Percentiles rank a stretch among this genome's conserved stretches.
phyloP scores from a whole-genome alignment of 1,139 yeast genomes.

The Zhuliangozyma parablackwelliae region DNA sequence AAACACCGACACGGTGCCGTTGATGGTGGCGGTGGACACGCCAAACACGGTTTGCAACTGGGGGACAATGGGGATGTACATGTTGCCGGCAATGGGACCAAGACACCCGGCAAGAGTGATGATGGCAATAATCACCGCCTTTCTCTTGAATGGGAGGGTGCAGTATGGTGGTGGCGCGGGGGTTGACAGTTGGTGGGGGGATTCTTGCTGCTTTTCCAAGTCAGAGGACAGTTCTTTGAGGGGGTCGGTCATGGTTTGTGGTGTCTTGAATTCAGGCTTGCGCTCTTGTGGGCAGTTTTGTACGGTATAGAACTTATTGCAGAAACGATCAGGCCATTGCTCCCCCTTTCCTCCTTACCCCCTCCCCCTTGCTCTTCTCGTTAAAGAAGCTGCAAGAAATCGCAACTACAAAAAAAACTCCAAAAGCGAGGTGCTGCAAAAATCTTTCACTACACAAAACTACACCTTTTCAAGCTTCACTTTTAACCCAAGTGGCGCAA shows the following conservation, averaged over 20 bases:
- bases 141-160: slow-evolving; percentile 11
- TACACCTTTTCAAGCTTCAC: slow-evolving; percentile 10
- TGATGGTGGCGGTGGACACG: slow-evolving; percentile 42
- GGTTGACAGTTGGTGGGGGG: too few species aligned
- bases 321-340: background rate
- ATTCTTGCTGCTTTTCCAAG: background rate
- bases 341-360: background rate
- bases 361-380: background rate
- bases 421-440: too few species aligned
- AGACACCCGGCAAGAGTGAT: slow-evolving; percentile 50
- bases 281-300: too few species aligned
- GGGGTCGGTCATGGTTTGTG: too few species aligned
- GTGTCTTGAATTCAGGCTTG: too few species aligned
- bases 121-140: slow-evolving; percentile 22
- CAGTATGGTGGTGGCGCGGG: background rate
- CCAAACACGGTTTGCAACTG: slow-evolving; percentile 37
- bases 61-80: slow-evolving; percentile 55
- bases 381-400: background rate
- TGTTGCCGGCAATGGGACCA: slow-evolving; percentile 59
- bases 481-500: slow-evolving; percentile 18
- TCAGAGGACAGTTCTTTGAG: background rate
- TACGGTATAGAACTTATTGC: too few species aligned
- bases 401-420: background rate
- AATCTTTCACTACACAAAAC: background rate
- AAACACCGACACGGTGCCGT: slow-evolving; percentile 58